Base-by-base conservation (phyloP, 306 rosid species). In the Fragaria nilgerrensis region DNA sequence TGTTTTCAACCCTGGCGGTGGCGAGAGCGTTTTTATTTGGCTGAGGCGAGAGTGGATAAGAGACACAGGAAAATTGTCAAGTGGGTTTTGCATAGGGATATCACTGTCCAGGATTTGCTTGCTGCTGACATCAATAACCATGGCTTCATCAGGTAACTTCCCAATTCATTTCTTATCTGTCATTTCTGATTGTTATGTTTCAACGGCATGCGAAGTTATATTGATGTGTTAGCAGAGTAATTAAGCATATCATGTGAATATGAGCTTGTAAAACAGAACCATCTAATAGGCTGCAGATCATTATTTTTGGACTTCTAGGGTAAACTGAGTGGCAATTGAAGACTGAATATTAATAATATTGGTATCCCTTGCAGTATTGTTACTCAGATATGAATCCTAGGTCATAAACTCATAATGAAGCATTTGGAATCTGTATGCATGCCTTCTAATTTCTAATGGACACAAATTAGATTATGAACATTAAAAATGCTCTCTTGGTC, bases 21-120 rank as follows among this genome's bases (percentile, higher is more conserved):
- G 97, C 96, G 0, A 49, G 97, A 70, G 97, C 97, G 1, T 93
- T 93, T 63, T 78, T 93, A 87, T 68, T 78, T 93, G 86, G 86
- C 91, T 0, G 97, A 93, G 84, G 94, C 94, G 4, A 87, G 97
- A 72, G 84, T 93, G n/a, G 94, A 87, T 77, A 84, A 83, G 70
- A 82, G 97, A 72, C 94, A 93, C 59, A 67, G 96, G 75, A 87
- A 80, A 70, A 79, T 85, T 67, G 89, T 85, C 34, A 90, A 87
- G 59, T 90, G 84, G 76, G 94, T 90, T 4, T 68, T 93, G 85
- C 91, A 90, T 3, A 87, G 94, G 78, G 94, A 93, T 0, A 90
- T 93, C 7, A 93, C 97, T 15, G 87, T 90, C 27, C 78, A 86
- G 61, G 97, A 93, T 85, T 85, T 87, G 87, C 84, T 93, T 73